Evolutionary conservation across 2,329 filamentous ascomycete species (phyloP), one percentile per base, ranked within the genome.

Genomic region (Diplodia sapinea): DNA sequence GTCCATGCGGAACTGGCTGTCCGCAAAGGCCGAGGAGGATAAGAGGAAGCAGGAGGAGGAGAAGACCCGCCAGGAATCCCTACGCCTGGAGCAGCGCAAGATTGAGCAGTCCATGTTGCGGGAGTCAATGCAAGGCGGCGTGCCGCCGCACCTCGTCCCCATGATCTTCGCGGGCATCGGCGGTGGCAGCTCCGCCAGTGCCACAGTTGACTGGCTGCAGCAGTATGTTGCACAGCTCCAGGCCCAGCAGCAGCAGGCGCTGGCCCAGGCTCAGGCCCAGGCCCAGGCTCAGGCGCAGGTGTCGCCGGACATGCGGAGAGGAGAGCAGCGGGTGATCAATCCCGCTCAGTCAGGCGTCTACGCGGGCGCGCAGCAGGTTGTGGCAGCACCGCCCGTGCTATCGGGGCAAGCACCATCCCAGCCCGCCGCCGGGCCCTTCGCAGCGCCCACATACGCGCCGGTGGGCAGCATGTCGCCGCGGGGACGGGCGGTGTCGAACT

Each of bases 151-250:
- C 38, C 79, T 85, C 55, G 80, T 86, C 20, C 84, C 84, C 40
- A 81, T 85, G 69, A 84, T 86, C 70, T 85, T 85, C 73, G 82
- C 82, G 65, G 83, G 83, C 43, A 82, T 84, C 62, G 82, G 81
- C 38, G 82, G 83, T 57, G 80, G 80, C 8, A 81, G 79, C 62
- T 77, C 84, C 15, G 81, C 82, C 38, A 82, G 79, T 70, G 77
- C 82, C 70, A 83, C 81, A 70, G 75, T 81, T 43, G 84, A 85
- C 61, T 83, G 80, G 80, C 74, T 85, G 67, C 82, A 84, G 70
- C 81, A 85, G 68, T 84, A 84, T 67, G 77, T 79, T 29, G 76
- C 75, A 31, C 81, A 84, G 65, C 73, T 83, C 23, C 82, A 83
- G 70, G 75, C 76, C 31, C 75, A 78, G 47, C 80, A 82, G 43